A percentile compares a stretch with the other conserved stretches of the same genome.
Evolutionary conservation across 2,329 filamentous ascomycete species (phyloP).

Genomic region (Graphiopsis chlorocephala): DNA sequence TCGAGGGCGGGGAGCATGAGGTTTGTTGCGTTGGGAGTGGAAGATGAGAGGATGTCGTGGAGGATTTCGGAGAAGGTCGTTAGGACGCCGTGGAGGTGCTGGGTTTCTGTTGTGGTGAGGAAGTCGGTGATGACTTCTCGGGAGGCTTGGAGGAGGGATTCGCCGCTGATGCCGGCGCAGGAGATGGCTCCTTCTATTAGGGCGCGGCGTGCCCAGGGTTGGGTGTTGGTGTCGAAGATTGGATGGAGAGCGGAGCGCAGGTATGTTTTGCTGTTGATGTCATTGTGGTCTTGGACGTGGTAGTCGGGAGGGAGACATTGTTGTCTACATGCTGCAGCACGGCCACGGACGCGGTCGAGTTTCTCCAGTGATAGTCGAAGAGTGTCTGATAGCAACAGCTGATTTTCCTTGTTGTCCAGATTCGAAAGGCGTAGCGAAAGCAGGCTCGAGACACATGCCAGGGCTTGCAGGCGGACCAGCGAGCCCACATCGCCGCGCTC

Average conservation of each 20-base stretch:
- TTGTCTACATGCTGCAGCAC: slow-evolving; percentile 52
- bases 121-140: slow-evolving; percentile 60
- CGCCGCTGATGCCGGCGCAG: slow-evolving; percentile 74
- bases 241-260: slow-evolving; percentile 24
- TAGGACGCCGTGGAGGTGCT: slow-evolving; percentile 20
- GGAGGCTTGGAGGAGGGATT: slow-evolving; percentile 68
- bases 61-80: slow-evolving; percentile 25
- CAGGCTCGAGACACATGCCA: slow-evolving; percentile 55
- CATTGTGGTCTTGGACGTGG: not conserved
- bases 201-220: slow-evolving; percentile 37
- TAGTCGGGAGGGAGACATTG: slow-evolving; percentile 16
- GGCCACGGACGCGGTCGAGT: slow-evolving; percentile 76
- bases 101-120: slow-evolving; percentile 24
- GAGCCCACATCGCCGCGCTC: slow-evolving; percentile 88
- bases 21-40: slow-evolving; percentile 12
- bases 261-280: slow-evolving; percentile 24
- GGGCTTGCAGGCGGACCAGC: slow-evolving; percentile 74
- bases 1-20: slow-evolving; percentile 63
- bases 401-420: not conserved
- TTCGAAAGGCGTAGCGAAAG: not conserved
- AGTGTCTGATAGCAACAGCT: slow-evolving; percentile 27
- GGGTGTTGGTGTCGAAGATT: slow-evolving; percentile 1
- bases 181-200: slow-evolving; percentile 67
- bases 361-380: slow-evolving; percentile 81
- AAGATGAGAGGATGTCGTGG: slow-evolving; percentile 17